Conservation (phyloP, 352 stramenopile genomes). For the Pythium rishiriense region DNA sequence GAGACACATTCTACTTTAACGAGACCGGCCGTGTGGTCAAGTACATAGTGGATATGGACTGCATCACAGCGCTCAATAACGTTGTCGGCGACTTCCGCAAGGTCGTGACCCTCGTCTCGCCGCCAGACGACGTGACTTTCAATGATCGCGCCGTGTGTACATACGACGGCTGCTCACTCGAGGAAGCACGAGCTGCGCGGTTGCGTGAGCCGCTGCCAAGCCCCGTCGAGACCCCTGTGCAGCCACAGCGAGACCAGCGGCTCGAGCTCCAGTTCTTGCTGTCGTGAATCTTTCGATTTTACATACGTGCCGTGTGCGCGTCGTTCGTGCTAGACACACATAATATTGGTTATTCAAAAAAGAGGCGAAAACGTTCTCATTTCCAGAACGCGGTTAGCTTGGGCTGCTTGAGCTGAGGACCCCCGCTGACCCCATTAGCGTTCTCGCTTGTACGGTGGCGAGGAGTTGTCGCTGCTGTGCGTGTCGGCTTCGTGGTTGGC, state of each 20-base stretch:
- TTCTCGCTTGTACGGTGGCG: slow-evolving; percentile 1
- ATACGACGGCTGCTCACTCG: slow-evolving; percentile 8
- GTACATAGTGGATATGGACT: slow-evolving; percentile 26
- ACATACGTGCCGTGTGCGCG: no score
- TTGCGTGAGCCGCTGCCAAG: background rate
- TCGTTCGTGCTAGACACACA: no score
- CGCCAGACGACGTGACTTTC: slow-evolving; percentile 14
- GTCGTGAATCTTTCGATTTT: no score
- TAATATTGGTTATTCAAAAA: no score
- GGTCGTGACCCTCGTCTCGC: slow-evolving; percentile 13
- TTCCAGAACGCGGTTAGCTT: slow-evolving; percentile 23
- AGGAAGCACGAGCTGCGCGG: background rate
- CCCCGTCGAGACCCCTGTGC: no score
- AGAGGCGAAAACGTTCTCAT: background rate
- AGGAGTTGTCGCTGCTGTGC: background rate
- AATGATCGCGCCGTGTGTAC: slow-evolving; percentile 25
- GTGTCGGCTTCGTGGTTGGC: background rate
- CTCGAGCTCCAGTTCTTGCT: slow-evolving; percentile 22
- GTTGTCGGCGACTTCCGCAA: slow-evolving; percentile 16
- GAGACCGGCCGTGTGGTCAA: slow-evolving; percentile 15
- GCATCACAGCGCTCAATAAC: slow-evolving; percentile 16
- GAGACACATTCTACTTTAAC: slow-evolving; percentile 29
- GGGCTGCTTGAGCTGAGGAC: slow-evolving; percentile 19
- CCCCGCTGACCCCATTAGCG: background rate
- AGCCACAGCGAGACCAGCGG: slow-evolving; percentile 11